phyloP scores from a whole-genome alignment of 768 basidiomycete species.

The Favolaschia claudopus region DNA sequence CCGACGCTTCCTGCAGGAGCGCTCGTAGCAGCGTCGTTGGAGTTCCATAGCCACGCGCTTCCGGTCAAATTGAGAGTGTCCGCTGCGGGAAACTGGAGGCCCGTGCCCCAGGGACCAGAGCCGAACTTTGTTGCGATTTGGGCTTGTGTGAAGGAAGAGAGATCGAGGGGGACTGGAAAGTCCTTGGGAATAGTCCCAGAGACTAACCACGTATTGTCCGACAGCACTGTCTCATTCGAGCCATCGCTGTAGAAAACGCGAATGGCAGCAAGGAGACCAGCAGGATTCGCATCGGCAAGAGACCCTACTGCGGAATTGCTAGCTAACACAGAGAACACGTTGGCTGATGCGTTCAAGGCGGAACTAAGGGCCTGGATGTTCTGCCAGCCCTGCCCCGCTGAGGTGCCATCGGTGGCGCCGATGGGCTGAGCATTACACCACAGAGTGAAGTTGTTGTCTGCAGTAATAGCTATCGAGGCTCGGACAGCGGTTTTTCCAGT shows the following conservation, averaged over 20 bases:
- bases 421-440: conserved; percentile 23
- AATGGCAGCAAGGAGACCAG: conserved; percentile 21
- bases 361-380: conserved; percentile 1
- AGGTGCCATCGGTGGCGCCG: conserved; percentile 3
- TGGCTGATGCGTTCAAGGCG: conserved; percentile 14
- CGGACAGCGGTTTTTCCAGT: conserved; percentile 10
- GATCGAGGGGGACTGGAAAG: conserved; percentile 16
- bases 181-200: conserved; percentile 8
- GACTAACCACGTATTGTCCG: conserved; percentile 15
- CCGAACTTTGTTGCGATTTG: conserved; percentile 13
- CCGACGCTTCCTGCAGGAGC: conserved; percentile 16
- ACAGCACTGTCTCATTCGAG: conserved; percentile 7
- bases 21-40: background rate
- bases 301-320: background rate
- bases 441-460: conserved; percentile 22
- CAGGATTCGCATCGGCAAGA: background rate
- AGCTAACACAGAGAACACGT: conserved; percentile 18
- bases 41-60: conserved; percentile 20
- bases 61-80: background rate
- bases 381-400: background rate
- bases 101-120: conserved; percentile 13
- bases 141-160: conserved; percentile 10
- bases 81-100: background rate
- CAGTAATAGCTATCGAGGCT: conserved; percentile 14
- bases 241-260: conserved; percentile 8